Base-by-base conservation (phyloP, 768 basidiomycete genomes). In the Pisolithus microcarpus region DNA sequence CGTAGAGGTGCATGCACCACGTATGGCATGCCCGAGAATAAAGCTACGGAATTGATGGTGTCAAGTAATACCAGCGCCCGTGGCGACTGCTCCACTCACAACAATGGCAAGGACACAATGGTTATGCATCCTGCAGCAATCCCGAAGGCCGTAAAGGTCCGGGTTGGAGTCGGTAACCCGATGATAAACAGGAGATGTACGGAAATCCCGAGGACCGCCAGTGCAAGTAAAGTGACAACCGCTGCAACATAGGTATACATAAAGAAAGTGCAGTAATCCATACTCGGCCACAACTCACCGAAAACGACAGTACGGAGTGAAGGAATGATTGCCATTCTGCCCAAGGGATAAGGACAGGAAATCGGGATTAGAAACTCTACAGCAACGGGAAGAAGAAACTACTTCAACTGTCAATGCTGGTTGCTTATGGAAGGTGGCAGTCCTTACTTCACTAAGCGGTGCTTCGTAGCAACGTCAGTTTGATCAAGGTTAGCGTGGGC, bases 271-370 rank as follows among this genome's bases (percentile, higher is more conserved):
- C 16, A 21, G 5, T 28, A 16, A 40, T 8, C 10, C 31, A 31
- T 16, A 28, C n/a, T n/a, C n/a, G n/a, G n/a, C n/a, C 30, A 39
- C 13, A 9, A 50, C 66, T 54, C 43, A 68, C 66, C 26, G 19
- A 65, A 64, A 26, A 57, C 4, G 26, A 50, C 42, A 8, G 34
- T 26, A 49, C 64, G 60, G 40, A 68, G n/a, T 31, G 42, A 60
- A 54, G 58, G 55, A 62, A 62, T 51, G 62, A 56, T 15, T 18
- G 56, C 58, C 60, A 62, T 61, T 44, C 52, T 54, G 2, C 26
- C 46, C 45, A 45, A 26, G 23, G 34, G 46, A 45, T 31, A 7
- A 18, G 40, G 11, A 26, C 38, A 30, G 36, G 24, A 38, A 16
- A 11, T 13, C 42, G 28, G 52, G 44, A 5, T 23, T 43, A 7